These are phyloP conservation scores for Neurospora pannonica DNA, from an alignment of 495 filamentous ascomycete genomes.

Conservation along the genomic window DNA sequence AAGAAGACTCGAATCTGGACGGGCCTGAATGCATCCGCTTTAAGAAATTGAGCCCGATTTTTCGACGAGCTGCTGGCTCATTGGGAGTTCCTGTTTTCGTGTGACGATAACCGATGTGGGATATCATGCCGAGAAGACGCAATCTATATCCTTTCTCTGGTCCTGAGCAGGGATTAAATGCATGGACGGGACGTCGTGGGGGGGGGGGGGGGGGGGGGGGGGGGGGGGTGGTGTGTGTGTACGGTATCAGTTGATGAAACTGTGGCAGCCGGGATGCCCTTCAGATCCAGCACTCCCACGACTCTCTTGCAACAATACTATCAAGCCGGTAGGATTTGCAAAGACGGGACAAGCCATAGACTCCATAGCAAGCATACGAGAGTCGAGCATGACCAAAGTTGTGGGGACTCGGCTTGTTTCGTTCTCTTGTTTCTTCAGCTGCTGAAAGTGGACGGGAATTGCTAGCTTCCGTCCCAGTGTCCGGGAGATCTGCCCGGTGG, in stretches of 20 bases:
- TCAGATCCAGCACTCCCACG: background rate
- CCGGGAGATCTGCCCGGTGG: background rate
- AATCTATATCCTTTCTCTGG: background rate
- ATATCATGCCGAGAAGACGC: background rate
- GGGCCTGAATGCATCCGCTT: background rate
- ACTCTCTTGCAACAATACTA: background rate
- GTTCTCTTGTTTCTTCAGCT: background rate
- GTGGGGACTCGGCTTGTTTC: background rate
- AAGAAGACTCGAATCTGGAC: background rate
- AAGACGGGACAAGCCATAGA: background rate
- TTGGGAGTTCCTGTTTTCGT: background rate
- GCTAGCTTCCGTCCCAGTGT: background rate
- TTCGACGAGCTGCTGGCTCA: background rate
- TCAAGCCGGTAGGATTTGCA: background rate
- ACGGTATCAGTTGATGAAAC: background rate
- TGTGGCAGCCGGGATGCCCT: background rate
- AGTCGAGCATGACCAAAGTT: background rate
- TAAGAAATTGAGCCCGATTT: background rate
- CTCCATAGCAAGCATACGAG: background rate
- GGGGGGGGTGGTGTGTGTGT: too few species aligned
- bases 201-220: too few species aligned
- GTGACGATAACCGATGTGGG: background rate
- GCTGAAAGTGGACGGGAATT: background rate
- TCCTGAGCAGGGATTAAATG: background rate
- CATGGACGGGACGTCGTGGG: background rate